Conservation (phyloP, 805 yeast species). For the Ogataea philodendri region DNA sequence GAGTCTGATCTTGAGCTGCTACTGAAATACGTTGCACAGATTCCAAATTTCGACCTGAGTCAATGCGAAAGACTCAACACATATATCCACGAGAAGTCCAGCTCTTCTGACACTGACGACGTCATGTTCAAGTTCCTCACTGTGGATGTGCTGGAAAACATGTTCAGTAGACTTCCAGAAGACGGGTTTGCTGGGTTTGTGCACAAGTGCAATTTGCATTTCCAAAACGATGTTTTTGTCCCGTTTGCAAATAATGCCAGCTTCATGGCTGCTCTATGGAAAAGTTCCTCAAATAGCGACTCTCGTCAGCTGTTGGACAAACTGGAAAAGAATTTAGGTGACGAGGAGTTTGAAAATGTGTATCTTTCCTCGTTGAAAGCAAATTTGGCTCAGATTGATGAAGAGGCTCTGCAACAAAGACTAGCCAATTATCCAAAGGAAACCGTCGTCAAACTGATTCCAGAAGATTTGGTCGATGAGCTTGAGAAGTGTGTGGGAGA, state of each 20-base stretch:
- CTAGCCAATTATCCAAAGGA: constrained; percentile 6
- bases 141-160: constrained; percentile 32
- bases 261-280: constrained; percentile 23
- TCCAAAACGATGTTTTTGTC: constrained; percentile 21
- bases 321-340: constrained; percentile 21
- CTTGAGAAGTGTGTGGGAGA: constrained; percentile 4
- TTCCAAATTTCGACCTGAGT: constrained; percentile 22
- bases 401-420: constrained; percentile 3
- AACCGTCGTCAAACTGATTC: constrained; percentile 5
- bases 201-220: constrained; percentile 24
- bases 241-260: constrained; percentile 16
- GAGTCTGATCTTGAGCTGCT: constrained; percentile 14
- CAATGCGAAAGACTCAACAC: constrained; percentile 23
- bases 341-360: constrained; percentile 12
- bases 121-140: constrained; percentile 35
- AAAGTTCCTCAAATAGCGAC: background rate
- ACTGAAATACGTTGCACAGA: constrained; percentile 10
- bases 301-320: constrained; percentile 18
- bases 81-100: constrained; percentile 22
- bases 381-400: constrained; percentile 4
- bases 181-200: constrained; percentile 22
- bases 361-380: constrained; percentile 17
- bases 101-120: constrained; percentile 10
- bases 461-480: constrained; percentile 6
- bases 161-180: constrained; percentile 32